Percentiles rank a stretch among this genome's conserved stretches.
Conservation (phyloP, 805 yeast genomes). For the Kockiozyma suomiensis region DNA sequence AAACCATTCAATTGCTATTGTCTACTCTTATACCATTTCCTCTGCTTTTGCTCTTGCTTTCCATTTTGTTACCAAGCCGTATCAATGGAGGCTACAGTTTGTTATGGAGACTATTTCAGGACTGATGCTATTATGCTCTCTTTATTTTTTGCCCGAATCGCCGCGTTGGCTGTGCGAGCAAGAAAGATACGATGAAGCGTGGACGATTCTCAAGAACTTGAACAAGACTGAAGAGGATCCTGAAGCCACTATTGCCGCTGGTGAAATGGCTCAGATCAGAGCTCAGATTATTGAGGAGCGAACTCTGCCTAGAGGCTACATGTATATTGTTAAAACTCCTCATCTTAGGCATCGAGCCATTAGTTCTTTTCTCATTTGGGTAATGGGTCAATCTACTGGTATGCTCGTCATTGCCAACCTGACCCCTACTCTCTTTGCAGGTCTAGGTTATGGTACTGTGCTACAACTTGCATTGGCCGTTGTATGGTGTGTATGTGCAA, state of each 20-base stretch:
- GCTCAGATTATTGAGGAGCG: no score
- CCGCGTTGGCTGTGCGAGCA: conserved; percentile 81
- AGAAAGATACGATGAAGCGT: conserved; percentile 66
- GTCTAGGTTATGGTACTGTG: neutral
- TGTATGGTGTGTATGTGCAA: no score
- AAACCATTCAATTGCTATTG: no score
- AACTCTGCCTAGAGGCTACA: no score
- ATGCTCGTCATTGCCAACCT: neutral
- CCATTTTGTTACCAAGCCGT: conserved; percentile 48
- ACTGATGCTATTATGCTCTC: conserved; percentile 54
- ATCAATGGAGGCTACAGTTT: conserved; percentile 78
- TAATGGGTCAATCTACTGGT: neutral
- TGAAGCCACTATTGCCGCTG: no score
- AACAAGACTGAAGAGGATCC: no score
- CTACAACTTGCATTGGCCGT: neutral
- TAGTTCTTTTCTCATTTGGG: neutral
- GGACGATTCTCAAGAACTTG: neutral
- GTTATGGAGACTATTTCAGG: conserved; percentile 69
- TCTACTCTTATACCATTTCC: no score
- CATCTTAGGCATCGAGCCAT: neutral
- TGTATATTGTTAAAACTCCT: neutral
- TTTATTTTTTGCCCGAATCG: conserved; percentile 75
- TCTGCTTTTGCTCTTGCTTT: no score
- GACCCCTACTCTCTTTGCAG: neutral
- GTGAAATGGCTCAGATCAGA: no score